These are phyloP conservation scores for Chrysanthemum seticuspe DNA, from an alignment of 129 eudicot genomes.

Conservation along the genomic window DNA sequence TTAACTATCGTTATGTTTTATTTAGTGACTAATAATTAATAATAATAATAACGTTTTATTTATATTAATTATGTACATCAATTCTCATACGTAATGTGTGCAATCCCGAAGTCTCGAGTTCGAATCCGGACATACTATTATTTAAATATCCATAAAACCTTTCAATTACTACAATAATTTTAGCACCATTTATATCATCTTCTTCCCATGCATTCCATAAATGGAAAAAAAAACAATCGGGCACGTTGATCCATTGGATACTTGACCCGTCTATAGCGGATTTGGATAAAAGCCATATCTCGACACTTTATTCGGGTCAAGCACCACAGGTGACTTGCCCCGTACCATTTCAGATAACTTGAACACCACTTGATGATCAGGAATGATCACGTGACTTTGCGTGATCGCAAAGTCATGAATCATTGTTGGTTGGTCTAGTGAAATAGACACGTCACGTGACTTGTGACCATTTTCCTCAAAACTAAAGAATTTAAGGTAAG, in stretches of 20 bases:
- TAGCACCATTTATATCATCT: too few species aligned
- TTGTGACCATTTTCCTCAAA: conserved; percentile 33
- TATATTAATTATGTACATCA: too few species aligned
- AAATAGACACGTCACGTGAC: conserved; percentile 36
- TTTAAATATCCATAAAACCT: too few species aligned
- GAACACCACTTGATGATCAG: conserved; percentile 50
- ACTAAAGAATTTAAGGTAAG: conserved; percentile 42
- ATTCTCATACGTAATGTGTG: too few species aligned
- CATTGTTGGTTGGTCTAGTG: conserved; percentile 37
- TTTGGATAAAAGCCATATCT: conserved; percentile 41
- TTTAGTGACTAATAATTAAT: too few species aligned
- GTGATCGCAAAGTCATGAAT: conserved; percentile 49
- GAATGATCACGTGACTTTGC: conserved; percentile 42
- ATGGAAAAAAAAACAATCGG: conserved; percentile 46
- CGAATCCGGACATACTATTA: too few species aligned
- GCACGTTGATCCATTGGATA: conserved; percentile 41
- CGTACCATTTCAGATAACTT: conserved; percentile 39
- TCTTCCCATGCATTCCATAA: conserved; percentile 57
- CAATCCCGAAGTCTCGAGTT: too few species aligned
- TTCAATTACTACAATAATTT: too few species aligned
- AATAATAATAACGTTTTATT: too few species aligned
- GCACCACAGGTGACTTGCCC: conserved; percentile 43
- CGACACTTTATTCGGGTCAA: conserved; percentile 34
- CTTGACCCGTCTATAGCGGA: conserved; percentile 30
- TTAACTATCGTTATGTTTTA: too few species aligned